Base-by-base conservation (phyloP, 768 basidiomycete genomes). In the Pleurotus pulmonarius region DNA sequence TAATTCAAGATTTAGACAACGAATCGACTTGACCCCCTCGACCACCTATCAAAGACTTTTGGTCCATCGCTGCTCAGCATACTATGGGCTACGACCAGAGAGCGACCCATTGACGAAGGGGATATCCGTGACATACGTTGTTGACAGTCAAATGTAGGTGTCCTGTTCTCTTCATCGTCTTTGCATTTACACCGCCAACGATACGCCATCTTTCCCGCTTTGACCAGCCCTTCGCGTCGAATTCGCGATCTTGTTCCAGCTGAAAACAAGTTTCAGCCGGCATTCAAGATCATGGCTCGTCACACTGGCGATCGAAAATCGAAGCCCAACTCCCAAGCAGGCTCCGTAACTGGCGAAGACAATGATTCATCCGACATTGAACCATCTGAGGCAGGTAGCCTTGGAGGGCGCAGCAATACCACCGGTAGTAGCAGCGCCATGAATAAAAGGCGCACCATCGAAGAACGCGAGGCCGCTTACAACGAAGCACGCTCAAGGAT, bases 211-310 rank as follows among this genome's bases (percentile, higher is more conserved):
- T 58, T 58, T 53, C 53, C 37, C 20, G 58, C 54, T 58, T 55
- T 60, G 24, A n/a, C 18, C 61, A 94, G 92, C 60, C 92, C 92
- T 60, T 51, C 73, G 34, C 82, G 87, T 43, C 79, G 87, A 54
- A 76, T 94, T 53, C 79, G 79, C 58, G 92, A 92, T 48, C 81
- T 94, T 20, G 88, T 92, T 6, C 92, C 92, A 20, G 76, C 83
- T 3, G 90, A 92, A 65, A 71, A 83, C 4, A 67, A 83, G 0
- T 29, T 55, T 22, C 86, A 86, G 29, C 90, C 88, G n/a, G 80
- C 90, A 16, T 88, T 94, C 64, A 88, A 92, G 79, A 94, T 94
- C 63, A 94, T 94, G 90, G 83, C 86, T 44, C 81, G 92, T 62
- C 73, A 79, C 18, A 68, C 65, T 12, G 68, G 70, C n/a, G 83